phyloP scores from a whole-genome alignment of 805 yeast genomes.

The Teunomyces kruisii region DNA sequence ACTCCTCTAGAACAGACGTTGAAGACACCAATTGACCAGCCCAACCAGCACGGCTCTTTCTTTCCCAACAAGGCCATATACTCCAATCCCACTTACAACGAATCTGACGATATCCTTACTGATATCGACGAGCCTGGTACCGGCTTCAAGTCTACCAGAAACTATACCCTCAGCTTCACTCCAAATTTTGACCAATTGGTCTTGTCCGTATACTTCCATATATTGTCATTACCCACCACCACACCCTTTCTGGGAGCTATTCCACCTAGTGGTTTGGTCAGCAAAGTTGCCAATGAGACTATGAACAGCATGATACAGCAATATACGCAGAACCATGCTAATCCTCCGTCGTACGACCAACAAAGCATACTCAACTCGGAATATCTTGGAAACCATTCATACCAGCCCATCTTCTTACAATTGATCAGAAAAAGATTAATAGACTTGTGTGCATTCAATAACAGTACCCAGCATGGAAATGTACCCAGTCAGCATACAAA shows the following conservation, averaged over 20 bases:
- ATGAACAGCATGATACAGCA: conserved; percentile 25
- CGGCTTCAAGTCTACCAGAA: conserved; percentile 19
- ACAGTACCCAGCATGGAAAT: conserved; percentile 1
- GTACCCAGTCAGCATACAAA: conserved; percentile 1
- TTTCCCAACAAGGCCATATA: conserved; percentile 20
- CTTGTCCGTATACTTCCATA: conserved; percentile 31
- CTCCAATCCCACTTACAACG: conserved; percentile 34
- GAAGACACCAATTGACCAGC: conserved; percentile 38
- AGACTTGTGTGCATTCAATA: conserved; percentile 35
- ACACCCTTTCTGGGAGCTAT: conserved; percentile 43
- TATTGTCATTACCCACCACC: conserved; percentile 42
- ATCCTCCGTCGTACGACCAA: conserved; percentile 29
- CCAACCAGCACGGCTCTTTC: conserved; percentile 9
- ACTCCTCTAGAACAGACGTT: conserved; percentile 47
- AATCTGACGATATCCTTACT: conserved; percentile 43
- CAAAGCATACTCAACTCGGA: conserved; percentile 34
- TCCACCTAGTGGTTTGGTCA: conserved; percentile 46
- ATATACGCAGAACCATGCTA: conserved; percentile 12
- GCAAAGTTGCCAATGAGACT: conserved; percentile 44
- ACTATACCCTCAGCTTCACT: conserved; percentile 36
- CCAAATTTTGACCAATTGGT: conserved; percentile 37
- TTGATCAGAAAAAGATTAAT: conserved; percentile 40
- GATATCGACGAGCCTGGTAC: conserved; percentile 33
- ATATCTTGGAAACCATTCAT: conserved; percentile 27
- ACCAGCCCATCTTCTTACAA: conserved; percentile 41